Conservation (phyloP, 2,329 filamentous ascomycete species). For the Raffaelea arxii region DNA sequence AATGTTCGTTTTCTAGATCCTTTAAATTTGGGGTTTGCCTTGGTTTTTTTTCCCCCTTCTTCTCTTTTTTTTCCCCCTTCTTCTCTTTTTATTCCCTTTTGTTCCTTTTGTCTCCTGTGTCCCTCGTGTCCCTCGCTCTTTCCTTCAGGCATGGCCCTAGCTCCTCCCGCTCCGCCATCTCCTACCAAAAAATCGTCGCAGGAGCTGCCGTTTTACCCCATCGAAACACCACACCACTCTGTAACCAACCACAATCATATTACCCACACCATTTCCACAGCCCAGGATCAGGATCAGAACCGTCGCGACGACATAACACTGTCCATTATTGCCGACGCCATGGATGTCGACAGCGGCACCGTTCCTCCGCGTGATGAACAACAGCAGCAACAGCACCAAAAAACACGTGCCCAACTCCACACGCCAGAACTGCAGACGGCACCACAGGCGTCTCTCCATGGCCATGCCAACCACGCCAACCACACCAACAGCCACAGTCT, state of each 20-base stretch:
- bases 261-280: neutral
- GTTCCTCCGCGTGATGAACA: too few species aligned
- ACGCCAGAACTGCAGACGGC: constrained; percentile 27
- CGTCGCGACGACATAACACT: neutral
- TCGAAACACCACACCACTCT: neutral
- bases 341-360: constrained; percentile 12
- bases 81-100: too few species aligned
- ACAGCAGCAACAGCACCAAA: too few species aligned
- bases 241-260: neutral
- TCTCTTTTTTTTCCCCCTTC: too few species aligned
- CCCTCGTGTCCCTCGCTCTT: neutral
- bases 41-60: too few species aligned
- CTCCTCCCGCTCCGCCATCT: constrained; percentile 4
- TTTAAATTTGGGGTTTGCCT: too few species aligned
- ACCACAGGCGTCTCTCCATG: too few species aligned
- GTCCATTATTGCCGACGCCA: constrained; percentile 8
- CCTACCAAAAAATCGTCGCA: constrained; percentile 10
- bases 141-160: constrained; percentile 6
- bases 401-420: constrained; percentile 15
- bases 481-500: neutral
- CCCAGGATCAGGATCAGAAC: neutral
- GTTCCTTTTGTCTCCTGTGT: too few species aligned
- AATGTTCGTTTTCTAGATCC: too few species aligned
- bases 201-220: constrained; percentile 6
- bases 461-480: neutral